Percentiles rank a stretch among this genome's conserved stretches.
Conservation (phyloP, 495 filamentous ascomycete genomes). For the Glarea lozoyensis region DNA sequence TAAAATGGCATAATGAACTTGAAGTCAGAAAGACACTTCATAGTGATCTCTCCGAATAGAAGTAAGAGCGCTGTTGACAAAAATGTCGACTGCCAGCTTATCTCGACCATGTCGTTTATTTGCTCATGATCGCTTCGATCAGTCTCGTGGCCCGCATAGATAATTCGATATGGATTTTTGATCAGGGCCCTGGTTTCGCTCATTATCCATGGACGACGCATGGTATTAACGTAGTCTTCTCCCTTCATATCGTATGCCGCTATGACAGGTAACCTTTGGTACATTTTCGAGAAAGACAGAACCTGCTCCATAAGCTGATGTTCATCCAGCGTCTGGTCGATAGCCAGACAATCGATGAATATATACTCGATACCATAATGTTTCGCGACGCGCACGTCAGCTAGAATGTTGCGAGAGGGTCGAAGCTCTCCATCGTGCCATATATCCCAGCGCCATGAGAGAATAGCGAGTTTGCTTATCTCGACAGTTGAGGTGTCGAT, state of each 20-base stretch:
- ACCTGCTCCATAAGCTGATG: background rate
- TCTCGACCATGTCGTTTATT: background rate
- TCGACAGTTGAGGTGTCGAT: too few species aligned
- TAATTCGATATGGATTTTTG: background rate
- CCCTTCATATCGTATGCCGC: background rate
- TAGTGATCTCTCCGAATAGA: background rate
- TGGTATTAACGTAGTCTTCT: background rate
- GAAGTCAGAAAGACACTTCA: background rate
- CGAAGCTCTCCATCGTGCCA: background rate
- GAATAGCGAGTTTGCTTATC: background rate
- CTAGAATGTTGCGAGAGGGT: background rate
- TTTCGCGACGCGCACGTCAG: background rate
- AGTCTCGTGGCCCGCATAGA: background rate
- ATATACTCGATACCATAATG: background rate
- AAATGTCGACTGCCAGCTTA: background rate
- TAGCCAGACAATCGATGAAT: conserved; percentile 1
- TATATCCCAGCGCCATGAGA: background rate
- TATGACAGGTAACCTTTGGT: background rate
- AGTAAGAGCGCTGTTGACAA: background rate
- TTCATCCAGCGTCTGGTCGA: background rate
- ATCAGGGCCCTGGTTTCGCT: background rate
- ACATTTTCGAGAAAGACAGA: background rate
- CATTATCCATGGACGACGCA: background rate
- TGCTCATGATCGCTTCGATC: background rate
- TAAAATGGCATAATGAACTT: background rate